Evolutionary conservation across 2,329 filamentous ascomycete genomes (phyloP), one percentile per base, ranked within the genome.

Genomic region (Xylariomycetidae sp.): DNA sequence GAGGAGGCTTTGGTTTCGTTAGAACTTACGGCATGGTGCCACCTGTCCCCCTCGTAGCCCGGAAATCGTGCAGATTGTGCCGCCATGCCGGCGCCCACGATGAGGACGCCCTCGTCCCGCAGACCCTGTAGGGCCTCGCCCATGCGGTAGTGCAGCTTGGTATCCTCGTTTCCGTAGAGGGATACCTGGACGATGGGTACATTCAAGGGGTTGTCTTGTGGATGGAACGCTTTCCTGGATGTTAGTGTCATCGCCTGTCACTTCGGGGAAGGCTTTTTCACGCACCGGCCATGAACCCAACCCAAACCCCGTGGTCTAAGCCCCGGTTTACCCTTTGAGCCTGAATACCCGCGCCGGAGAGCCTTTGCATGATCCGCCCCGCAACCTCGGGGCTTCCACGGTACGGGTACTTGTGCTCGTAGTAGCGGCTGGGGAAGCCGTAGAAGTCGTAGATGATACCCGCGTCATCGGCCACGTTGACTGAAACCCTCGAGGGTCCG

Each of bases 241-340:
- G n/a, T n/a, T n/a, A n/a, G n/a, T n/a, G n/a, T n/a, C n/a, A n/a
- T n/a, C n/a, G n/a, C n/a, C n/a, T n/a, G n/a, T n/a, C n/a, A n/a
- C 13, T 12, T 14, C 7, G 12, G 7, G 16, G 2, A 30, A n/a
- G 7, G 27, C 20, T 22, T 12, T 23, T 23, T 40, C 41, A 30
- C 35, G 27, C 34, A 50, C 47, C 49, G 22, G 46, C 51, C 31
- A 53, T 67, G 52, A 82, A 80, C 3, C 68, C 67, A 2, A 66
- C 72, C 66, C 77, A 82, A 14, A 81, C 74, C 9, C 79, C 79
- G 51, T 83, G 79, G 41, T 83, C 78, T 2, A 81, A 57, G 0
- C 77, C 77, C 29, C 78, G 57, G 33, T 70, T 63, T 1, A 74
- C 69, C 5, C 66, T 66, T 40, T 74, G 61, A 2, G 68, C 68